phyloP scores from a whole-genome alignment of 306 rosid genomes.

The Luffa aegyptiaca region DNA sequence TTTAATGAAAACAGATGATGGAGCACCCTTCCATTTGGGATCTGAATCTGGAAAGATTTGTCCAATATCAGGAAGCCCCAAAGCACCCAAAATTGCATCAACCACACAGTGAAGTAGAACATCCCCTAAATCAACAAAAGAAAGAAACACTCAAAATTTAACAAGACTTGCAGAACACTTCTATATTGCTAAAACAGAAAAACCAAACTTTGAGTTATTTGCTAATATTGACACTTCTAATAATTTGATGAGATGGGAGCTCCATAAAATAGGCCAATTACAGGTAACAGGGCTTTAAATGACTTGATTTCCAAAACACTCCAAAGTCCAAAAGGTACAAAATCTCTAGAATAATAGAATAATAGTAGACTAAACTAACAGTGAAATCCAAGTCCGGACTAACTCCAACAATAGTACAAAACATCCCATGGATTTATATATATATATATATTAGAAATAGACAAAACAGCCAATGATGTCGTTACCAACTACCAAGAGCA shows the following conservation, averaged over 20 bases:
- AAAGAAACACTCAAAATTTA: background rate
- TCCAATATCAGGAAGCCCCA: slow-evolving; percentile 93
- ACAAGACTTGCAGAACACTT: background rate
- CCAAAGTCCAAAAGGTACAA: background rate
- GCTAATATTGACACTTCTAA: background rate
- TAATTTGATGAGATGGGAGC: background rate
- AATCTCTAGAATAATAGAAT: background rate
- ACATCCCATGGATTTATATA: background rate
- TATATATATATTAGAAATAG: background rate
- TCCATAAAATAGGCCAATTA: background rate
- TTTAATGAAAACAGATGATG: slow-evolving; percentile 63
- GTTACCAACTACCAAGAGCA: background rate
- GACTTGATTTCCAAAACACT: background rate
- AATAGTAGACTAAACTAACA: background rate
- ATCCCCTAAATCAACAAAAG: slow-evolving; percentile 45
- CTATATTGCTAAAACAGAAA: background rate
- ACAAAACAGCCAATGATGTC: background rate
- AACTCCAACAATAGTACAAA: background rate
- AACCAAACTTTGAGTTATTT: background rate
- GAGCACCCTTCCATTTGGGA: slow-evolving; percentile 92
- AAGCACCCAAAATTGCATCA: slow-evolving; percentile 86
- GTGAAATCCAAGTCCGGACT: background rate
- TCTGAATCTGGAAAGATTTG: slow-evolving; percentile 86
- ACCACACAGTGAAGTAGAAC: slow-evolving; percentile 95
- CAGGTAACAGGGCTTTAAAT: background rate